phyloP scores from a whole-genome alignment of 331 rosid genomes.

The Malus hybrid region DNA sequence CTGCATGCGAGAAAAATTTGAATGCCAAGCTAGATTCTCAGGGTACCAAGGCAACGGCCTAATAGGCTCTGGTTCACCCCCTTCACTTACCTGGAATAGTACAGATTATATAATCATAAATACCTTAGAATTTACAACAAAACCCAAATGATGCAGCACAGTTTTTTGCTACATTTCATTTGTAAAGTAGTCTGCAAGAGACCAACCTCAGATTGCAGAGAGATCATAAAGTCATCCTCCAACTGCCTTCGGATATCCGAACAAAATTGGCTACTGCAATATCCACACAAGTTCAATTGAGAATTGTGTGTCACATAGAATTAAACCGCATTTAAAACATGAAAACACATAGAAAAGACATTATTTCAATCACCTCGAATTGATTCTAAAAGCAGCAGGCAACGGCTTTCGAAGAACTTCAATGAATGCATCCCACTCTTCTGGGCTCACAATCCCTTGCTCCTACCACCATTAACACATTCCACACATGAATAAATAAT shows the following conservation, averaged over 20 bases:
- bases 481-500: neutral
- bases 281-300: slow-evolving; percentile 6
- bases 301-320: neutral
- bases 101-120: neutral
- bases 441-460: slow-evolving; percentile 47
- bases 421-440: slow-evolving; percentile 72
- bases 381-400: slow-evolving; percentile 86
- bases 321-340: neutral
- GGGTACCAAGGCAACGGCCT: slow-evolving; percentile 95
- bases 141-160: neutral
- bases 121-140: neutral
- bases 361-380: slow-evolving; percentile 48
- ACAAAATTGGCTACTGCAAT: slow-evolving; percentile 74
- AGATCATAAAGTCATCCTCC: slow-evolving; percentile 61
- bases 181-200: neutral
- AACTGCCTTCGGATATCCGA: slow-evolving; percentile 60
- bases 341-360: neutral
- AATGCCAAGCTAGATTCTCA: slow-evolving; percentile 91
- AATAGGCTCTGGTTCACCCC: slow-evolving; percentile 66
- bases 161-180: neutral
- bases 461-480: slow-evolving; percentile 24
- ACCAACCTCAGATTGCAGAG: slow-evolving; percentile 73
- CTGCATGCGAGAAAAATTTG: slow-evolving; percentile 92
- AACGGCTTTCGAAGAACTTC: slow-evolving; percentile 69
- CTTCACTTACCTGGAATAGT: slow-evolving; percentile 54